A percentile compares a stretch with the other conserved stretches of the same genome.
Conservation (phyloP, 768 basidiomycete genomes). For the Phylloporus sp. region DNA sequence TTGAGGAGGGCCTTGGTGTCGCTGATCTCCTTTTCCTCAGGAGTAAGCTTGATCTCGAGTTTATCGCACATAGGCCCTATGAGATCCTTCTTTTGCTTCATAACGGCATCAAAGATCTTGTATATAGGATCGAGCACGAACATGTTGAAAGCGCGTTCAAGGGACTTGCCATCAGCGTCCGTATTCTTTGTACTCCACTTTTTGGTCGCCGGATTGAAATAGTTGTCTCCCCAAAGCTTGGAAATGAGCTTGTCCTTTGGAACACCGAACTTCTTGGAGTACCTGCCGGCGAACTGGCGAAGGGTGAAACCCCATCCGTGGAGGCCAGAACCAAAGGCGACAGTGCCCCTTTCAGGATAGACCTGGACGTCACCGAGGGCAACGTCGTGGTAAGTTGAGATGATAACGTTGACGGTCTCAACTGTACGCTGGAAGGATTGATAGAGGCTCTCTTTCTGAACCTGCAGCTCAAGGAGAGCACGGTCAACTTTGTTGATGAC, state of each 20-base stretch:
- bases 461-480: constrained; percentile 96
- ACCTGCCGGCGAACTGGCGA: constrained; percentile 91
- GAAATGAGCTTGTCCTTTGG: constrained; percentile 98
- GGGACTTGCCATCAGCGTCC: constrained; percentile 80
- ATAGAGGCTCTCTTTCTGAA: constrained; percentile 93
- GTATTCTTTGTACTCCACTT: constrained; percentile 87
- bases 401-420: constrained; percentile 96
- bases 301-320: constrained; percentile 99
- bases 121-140: constrained; percentile 99
- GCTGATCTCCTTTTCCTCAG: constrained; percentile 79
- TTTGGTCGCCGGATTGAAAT: constrained; percentile 93
- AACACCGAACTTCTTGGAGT: constrained; percentile 98
- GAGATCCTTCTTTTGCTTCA: constrained; percentile 98
- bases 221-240: constrained; percentile 99
- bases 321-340: constrained; percentile 98
- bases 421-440: constrained; percentile 98
- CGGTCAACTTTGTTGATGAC: constrained; percentile 99
- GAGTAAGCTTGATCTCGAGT: constrained; percentile 86
- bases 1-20: constrained; percentile 97
- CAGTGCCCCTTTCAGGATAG: constrained; percentile 96
- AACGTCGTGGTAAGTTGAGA: constrained; percentile 93
- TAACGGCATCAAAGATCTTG: constrained; percentile 96
- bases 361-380: constrained; percentile 98
- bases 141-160: constrained; percentile 97
- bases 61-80: constrained; percentile 86